Conservation (phyloP, 2,329 filamentous ascomycete species). For the Stachybotrys echinatus region DNA sequence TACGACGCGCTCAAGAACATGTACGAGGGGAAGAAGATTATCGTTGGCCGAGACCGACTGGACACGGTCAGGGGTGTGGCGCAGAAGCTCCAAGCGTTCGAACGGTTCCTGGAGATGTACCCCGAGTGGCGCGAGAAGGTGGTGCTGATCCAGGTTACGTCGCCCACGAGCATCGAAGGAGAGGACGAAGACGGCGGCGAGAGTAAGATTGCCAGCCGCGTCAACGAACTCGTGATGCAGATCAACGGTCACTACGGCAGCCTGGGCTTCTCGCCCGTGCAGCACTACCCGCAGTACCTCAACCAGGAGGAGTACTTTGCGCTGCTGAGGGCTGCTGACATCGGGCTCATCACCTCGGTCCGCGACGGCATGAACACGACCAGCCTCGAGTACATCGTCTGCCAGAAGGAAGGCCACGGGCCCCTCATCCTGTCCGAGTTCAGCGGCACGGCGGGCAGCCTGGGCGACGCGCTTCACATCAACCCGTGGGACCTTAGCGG, state of each 20-base stretch:
- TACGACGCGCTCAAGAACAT: constrained; percentile 68
- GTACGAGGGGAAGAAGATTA: constrained; percentile 88
- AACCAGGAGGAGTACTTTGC: constrained; percentile 90
- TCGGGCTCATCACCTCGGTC: constrained; percentile 91
- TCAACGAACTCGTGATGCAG: constrained; percentile 82
- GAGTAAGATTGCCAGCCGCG: constrained; percentile 78
- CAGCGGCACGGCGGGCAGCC: constrained; percentile 83
- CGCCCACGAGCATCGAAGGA: constrained; percentile 74
- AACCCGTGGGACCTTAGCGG: constrained; percentile 91
- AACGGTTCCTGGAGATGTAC: constrained; percentile 83
- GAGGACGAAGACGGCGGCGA: constrained; percentile 70
- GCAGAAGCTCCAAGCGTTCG: constrained; percentile 94
- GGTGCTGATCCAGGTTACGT: constrained; percentile 92
- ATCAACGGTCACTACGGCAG: constrained; percentile 92
- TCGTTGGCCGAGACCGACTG: constrained; percentile 89
- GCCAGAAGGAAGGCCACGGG: constrained; percentile 80
- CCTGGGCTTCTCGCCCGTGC: constrained; percentile 81
- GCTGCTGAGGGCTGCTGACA: constrained; percentile 82
- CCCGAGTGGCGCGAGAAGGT: constrained; percentile 91
- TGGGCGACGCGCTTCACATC: constrained; percentile 86
- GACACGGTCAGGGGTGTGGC: constrained; percentile 89
- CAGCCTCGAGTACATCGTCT: constrained; percentile 89
- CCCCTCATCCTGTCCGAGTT: constrained; percentile 95
- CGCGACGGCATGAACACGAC: constrained; percentile 98
- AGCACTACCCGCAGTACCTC: constrained; percentile 92